These are phyloP conservation scores for Stagonosporopsis vannaccii DNA, from an alignment of 2,329 filamentous ascomycete genomes.

Conservation along the genomic window DNA sequence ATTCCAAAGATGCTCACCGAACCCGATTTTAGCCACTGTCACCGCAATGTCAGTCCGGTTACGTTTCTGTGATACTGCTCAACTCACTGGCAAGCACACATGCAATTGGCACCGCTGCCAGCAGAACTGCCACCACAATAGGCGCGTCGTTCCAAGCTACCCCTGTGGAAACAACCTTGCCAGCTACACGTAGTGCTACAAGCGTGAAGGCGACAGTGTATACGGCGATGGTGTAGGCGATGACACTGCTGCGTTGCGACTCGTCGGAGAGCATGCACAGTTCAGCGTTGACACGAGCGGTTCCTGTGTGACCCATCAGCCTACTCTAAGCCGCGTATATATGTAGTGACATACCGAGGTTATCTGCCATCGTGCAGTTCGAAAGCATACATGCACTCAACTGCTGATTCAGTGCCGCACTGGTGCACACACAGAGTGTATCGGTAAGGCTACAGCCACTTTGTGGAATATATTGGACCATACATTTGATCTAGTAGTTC, in stretches of 20 bases:
- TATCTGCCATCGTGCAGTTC: conserved; percentile 35
- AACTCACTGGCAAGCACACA: conserved; percentile 23
- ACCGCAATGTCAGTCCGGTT: background rate
- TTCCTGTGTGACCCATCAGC: background rate
- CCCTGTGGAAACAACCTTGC: conserved; percentile 19
- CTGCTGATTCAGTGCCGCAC: conserved; percentile 9
- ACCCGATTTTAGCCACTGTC: conserved; percentile 18
- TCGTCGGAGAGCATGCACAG: conserved; percentile 26
- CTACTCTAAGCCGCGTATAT: conserved; percentile 6
- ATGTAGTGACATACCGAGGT: conserved; percentile 24
- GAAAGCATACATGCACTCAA: conserved; percentile 26
- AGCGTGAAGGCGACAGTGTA: conserved; percentile 18
- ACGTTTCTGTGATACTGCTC: too few species aligned
- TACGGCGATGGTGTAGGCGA: conserved; percentile 18
- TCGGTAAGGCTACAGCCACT: conserved; percentile 27
- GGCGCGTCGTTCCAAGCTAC: conserved; percentile 19
- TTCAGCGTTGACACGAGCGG: conserved; percentile 24
- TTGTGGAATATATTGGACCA: conserved; percentile 20
- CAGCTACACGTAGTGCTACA: conserved; percentile 11
- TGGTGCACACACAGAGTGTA: conserved; percentile 26
- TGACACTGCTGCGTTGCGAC: conserved; percentile 19
- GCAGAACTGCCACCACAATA: conserved; percentile 10
- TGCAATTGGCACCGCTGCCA: conserved; percentile 12
- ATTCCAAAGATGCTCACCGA: conserved; percentile 34
- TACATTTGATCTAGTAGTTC: conserved; percentile 24